These are phyloP conservation scores for Phytopythium ostracodes DNA, from an alignment of 352 stramenopile genomes.

Conservation along the genomic window DNA sequence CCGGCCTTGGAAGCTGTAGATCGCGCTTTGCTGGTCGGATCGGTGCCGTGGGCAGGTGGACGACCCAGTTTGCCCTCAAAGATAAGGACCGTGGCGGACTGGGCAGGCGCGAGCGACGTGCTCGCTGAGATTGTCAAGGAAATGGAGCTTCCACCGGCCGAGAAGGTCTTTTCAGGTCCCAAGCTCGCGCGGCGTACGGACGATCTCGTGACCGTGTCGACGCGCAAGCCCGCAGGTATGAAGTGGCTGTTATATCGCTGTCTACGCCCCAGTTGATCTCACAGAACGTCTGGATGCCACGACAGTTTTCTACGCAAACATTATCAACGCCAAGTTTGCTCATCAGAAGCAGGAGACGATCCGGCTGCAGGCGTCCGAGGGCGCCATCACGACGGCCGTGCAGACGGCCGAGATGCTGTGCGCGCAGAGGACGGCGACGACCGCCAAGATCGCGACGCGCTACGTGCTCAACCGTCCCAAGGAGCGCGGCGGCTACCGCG, in stretches of 20 bases:
- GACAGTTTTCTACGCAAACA: conserved; percentile 74
- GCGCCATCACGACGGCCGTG: conserved; percentile 68
- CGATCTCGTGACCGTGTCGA: conserved; percentile 69
- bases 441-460: conserved; percentile 66
- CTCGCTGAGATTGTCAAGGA: conserved; percentile 41
- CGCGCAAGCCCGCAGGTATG: conserved; percentile 60
- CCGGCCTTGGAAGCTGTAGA: conserved; percentile 25
- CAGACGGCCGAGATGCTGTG: conserved; percentile 68
- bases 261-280: not conserved
- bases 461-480: conserved; percentile 56
- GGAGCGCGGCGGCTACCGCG: conserved; percentile 45
- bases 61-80: conserved; percentile 10
- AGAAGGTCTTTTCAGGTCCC: conserved; percentile 42
- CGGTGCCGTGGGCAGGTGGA: conserved; percentile 39
- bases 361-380: conserved; percentile 61
- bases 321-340: conserved; percentile 77
- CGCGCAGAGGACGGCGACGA: conserved; percentile 48
- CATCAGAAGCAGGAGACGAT: conserved; percentile 62
- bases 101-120: conserved; percentile 25
- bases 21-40: conserved; percentile 38
- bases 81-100: conserved; percentile 22
- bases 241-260: not conserved
- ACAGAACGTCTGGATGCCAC: not conserved
- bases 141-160: conserved; percentile 34
- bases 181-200: conserved; percentile 68